Percentiles rank a stretch among this genome's conserved stretches.
Conservation (phyloP, 768 basidiomycete species). For the Leucocoprinus birnbaumii region DNA sequence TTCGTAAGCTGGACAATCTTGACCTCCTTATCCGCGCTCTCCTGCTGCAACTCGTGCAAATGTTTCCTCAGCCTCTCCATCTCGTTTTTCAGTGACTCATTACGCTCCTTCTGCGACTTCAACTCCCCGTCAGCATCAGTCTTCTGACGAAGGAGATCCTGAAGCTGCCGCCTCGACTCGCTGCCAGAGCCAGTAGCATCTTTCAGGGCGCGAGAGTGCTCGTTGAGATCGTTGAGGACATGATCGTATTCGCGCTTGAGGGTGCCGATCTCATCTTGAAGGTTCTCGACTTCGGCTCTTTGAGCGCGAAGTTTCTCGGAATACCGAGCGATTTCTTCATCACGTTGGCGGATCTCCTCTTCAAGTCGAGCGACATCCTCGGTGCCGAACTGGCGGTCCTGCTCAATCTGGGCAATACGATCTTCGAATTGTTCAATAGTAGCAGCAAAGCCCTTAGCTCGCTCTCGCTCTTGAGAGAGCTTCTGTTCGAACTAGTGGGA, state of each 20-base stretch:
- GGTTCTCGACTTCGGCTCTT: conserved; percentile 50
- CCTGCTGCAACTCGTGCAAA: conserved; percentile 69
- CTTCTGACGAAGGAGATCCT: conserved; percentile 48
- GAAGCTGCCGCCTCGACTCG: conserved; percentile 43
- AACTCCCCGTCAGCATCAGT: conserved; percentile 54
- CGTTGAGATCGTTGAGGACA: conserved; percentile 44
- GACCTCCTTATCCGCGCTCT: conserved; percentile 83
- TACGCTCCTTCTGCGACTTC: conserved; percentile 45
- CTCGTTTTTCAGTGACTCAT: conserved; percentile 51
- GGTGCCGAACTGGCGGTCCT: conserved; percentile 52
- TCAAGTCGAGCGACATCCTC: conserved; percentile 57
- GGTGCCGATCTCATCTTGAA: conserved; percentile 52
- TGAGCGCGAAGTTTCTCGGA: conserved; percentile 42
- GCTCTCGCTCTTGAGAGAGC: conserved; percentile 50
- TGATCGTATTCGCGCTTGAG: conserved; percentile 55
- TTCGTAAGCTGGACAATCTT: conserved; percentile 72
- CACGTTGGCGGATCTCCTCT: conserved; percentile 53
- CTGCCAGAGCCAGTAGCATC: conserved; percentile 46
- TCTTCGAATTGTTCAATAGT: conserved; percentile 53
- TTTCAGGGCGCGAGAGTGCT: conserved; percentile 43
- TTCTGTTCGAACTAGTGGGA: conserved; percentile 47
- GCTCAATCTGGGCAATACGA: conserved; percentile 46
- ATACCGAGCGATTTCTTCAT: conserved; percentile 50
- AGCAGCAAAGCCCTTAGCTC: conserved; percentile 41
- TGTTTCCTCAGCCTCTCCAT: conserved; percentile 57